These are phyloP conservation scores for Delonix regia DNA, from an alignment of 306 rosid species.

Conservation along the genomic window DNA sequence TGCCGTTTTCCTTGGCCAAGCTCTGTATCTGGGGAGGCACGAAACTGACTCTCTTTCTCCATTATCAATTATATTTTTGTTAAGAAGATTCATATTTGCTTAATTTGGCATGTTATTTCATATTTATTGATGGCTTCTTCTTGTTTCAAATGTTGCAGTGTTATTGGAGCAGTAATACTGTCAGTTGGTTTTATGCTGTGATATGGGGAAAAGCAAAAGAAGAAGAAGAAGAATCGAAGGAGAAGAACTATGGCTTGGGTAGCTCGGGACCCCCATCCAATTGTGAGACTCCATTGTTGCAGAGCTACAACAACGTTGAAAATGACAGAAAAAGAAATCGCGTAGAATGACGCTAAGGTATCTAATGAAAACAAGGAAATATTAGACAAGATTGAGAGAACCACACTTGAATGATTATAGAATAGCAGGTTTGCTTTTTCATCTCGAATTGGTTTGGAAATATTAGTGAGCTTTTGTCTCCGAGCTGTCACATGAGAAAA, in stretches of 20 bases:
- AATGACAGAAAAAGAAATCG: not conserved
- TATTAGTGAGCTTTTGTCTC: too few species aligned
- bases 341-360: not conserved
- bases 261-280: not conserved
- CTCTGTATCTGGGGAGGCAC: slow-evolving; percentile 55
- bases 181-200: slow-evolving; percentile 60
- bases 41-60: not conserved
- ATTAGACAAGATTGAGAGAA: too few species aligned
- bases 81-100: not conserved
- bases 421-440: too few species aligned
- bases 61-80: not conserved
- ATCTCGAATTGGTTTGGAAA: too few species aligned
- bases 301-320: not conserved
- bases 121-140: not conserved
- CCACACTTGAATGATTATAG: too few species aligned
- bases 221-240: slow-evolving; percentile 28
- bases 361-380: too few species aligned
- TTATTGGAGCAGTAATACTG: slow-evolving; percentile 56
- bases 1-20: slow-evolving; percentile 56
- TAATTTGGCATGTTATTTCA: not conserved
- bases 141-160: slow-evolving; percentile 37
- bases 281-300: slow-evolving; percentile 44
- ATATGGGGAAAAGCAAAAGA: slow-evolving; percentile 66
- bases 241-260: not conserved
- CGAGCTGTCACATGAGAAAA: too few species aligned